phyloP scores from a whole-genome alignment of 257 asterid genomes.

The Solanum pinnatisectum region DNA sequence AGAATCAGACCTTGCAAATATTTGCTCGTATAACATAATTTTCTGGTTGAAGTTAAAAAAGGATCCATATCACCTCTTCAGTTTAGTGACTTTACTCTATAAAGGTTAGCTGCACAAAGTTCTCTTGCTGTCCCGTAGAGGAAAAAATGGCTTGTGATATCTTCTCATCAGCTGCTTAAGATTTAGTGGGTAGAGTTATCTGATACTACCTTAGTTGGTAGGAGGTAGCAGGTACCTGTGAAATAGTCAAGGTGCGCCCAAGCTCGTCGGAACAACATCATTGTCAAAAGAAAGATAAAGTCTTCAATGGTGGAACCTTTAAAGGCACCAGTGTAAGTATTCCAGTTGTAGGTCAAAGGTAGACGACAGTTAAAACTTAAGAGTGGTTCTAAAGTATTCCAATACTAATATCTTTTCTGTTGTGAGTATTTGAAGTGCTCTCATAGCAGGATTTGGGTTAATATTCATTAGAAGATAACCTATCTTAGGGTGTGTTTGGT shows the following conservation, averaged over 20 bases:
- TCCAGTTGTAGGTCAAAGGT: not conserved
- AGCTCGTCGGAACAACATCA: not conserved
- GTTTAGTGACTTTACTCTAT: not conserved
- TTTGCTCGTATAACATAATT: not conserved
- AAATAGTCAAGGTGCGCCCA: not conserved
- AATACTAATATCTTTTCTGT: not conserved
- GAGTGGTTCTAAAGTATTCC: not conserved
- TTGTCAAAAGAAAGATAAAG: not conserved
- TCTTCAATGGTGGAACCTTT: not conserved
- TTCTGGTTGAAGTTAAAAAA: not conserved
- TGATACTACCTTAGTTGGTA: not conserved
- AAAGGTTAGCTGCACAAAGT: not conserved
- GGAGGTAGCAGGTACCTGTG: not conserved
- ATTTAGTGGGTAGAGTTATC: not conserved
- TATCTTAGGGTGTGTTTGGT: not conserved
- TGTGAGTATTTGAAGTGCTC: not conserved
- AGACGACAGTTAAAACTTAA: not conserved
- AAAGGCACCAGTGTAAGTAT: not conserved
- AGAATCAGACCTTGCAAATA: not conserved
- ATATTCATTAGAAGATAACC: not conserved
- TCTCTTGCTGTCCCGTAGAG: not conserved
- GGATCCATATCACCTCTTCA: not conserved
- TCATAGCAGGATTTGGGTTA: not conserved
- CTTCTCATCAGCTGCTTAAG: not conserved
- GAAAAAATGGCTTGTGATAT: not conserved